Percentiles rank a stretch among this genome's conserved stretches.
These are phyloP conservation scores for Tetrahymena elliotti DNA, from an alignment of 73 alveolate genomes.

Conservation along the genomic window DNA sequence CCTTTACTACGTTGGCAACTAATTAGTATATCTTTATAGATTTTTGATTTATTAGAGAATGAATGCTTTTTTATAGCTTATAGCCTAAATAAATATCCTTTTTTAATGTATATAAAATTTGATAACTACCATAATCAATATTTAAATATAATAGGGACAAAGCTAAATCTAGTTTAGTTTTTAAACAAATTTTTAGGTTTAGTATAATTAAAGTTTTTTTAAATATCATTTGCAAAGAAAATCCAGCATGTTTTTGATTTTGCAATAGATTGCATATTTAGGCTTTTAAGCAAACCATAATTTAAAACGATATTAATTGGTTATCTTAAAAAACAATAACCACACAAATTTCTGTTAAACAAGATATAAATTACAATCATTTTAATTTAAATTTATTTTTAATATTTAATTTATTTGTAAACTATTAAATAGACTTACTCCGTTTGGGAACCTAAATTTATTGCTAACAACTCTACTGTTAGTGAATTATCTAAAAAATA, in stretches of 20 bases:
- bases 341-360: background rate
- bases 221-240: background rate
- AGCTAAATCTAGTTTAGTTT: background rate
- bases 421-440: background rate
- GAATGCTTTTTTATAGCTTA: background rate
- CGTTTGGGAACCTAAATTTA: conserved; percentile 19
- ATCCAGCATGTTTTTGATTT: background rate
- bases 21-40: background rate
- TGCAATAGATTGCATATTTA: background rate
- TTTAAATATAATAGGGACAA: background rate
- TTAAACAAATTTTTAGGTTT: background rate
- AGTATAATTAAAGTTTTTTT: background rate
- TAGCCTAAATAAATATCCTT: background rate
- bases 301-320: background rate
- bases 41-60: background rate
- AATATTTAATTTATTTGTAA: background rate
- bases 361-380: background rate
- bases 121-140: background rate
- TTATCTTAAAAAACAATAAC: too few species aligned
- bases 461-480: background rate
- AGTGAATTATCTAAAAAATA: conserved; percentile 11
- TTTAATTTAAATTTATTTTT: background rate
- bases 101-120: background rate
- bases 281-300: too few species aligned
- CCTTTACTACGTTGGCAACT: background rate